phyloP scores from a whole-genome alignment of 257 asterid species.

The Solanum acaule region DNA sequence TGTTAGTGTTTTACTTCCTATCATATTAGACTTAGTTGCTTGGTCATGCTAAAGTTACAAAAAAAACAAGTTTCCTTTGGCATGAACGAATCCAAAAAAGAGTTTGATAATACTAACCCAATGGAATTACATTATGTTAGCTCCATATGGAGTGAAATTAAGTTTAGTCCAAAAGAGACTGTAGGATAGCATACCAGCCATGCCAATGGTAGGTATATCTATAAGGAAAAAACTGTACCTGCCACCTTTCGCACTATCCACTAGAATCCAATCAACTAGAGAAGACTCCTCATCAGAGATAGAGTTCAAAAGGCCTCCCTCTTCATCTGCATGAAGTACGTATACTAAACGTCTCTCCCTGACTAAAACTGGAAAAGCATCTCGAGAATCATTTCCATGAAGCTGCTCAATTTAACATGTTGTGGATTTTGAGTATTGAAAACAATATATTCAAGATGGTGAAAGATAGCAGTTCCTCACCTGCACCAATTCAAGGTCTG shows the following conservation, averaged over 20 bases:
- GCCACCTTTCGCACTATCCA: conserved; percentile 92
- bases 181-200: background rate
- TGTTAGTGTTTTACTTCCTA: background rate
- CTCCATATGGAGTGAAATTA: background rate
- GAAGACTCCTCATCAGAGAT: conserved; percentile 66
- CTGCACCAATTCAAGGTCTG: conserved; percentile 89
- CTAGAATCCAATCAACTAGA: conserved; percentile 87
- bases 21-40: background rate
- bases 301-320: conserved; percentile 64
- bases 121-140: background rate
- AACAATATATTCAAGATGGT: background rate
- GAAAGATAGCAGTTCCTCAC: conserved; percentile 18
- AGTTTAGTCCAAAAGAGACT: background rate
- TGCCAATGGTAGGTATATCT: background rate
- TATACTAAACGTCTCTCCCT: conserved; percentile 49
- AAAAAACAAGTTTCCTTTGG: background rate
- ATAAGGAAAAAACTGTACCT: conserved; percentile 35
- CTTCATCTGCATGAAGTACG: conserved; percentile 80
- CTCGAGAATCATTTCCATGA: conserved; percentile 82
- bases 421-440: conserved; percentile 1
- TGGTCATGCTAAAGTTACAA: background rate
- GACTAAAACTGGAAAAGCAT: conserved; percentile 46
- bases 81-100: background rate
- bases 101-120: background rate
- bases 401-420: conserved; percentile 42